Evolutionary conservation across 2,329 filamentous ascomycete genomes (phyloP).

Genomic region (Calonectria ilicicola): DNA sequence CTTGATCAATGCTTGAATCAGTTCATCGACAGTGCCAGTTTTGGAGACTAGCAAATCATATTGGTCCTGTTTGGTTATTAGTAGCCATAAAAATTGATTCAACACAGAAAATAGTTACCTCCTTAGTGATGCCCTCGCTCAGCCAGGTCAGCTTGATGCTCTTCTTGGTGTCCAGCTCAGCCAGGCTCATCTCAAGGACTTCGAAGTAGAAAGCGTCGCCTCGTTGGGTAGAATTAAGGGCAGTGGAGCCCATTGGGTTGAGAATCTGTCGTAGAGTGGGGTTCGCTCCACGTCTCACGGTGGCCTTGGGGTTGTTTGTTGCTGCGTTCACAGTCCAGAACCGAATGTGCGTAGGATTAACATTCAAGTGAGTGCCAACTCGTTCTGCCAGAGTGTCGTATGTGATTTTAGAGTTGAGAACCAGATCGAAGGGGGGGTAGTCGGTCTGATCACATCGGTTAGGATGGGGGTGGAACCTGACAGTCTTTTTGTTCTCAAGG

Average conservation of each 20-base stretch:
- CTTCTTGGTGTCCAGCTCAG: slow-evolving; percentile 94
- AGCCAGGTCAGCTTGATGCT: slow-evolving; percentile 85
- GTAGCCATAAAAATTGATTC: neutral
- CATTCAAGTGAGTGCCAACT: slow-evolving; percentile 80
- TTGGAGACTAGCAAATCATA: slow-evolving; percentile 90
- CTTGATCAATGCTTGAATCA: slow-evolving; percentile 81
- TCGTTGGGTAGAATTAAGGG: slow-evolving; percentile 77
- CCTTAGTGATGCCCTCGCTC: slow-evolving; percentile 90
- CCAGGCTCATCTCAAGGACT: slow-evolving; percentile 91
- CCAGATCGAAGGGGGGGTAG: slow-evolving; percentile 78
- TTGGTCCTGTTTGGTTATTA: slow-evolving; percentile 67
- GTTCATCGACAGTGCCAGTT: slow-evolving; percentile 82
- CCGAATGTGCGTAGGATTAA: slow-evolving; percentile 87
- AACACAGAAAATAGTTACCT: slow-evolving; percentile 62
- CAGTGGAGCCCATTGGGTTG: slow-evolving; percentile 74
- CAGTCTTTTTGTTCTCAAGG: slow-evolving; percentile 82
- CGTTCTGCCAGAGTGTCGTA: slow-evolving; percentile 90
- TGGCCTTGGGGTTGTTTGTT: slow-evolving; percentile 80
- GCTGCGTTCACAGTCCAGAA: slow-evolving; percentile 88
- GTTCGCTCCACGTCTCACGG: slow-evolving; percentile 79
- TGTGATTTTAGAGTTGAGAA: slow-evolving; percentile 86
- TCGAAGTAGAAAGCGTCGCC: slow-evolving; percentile 90
- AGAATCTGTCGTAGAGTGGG: slow-evolving; percentile 85
- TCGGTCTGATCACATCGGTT: slow-evolving; percentile 65
- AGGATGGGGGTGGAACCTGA: slow-evolving; percentile 81